Evolutionary conservation across 345 rosid genomes (phyloP), one percentile per base, ranked within the genome.

Genomic region (Conringia planisiliqua): DNA sequence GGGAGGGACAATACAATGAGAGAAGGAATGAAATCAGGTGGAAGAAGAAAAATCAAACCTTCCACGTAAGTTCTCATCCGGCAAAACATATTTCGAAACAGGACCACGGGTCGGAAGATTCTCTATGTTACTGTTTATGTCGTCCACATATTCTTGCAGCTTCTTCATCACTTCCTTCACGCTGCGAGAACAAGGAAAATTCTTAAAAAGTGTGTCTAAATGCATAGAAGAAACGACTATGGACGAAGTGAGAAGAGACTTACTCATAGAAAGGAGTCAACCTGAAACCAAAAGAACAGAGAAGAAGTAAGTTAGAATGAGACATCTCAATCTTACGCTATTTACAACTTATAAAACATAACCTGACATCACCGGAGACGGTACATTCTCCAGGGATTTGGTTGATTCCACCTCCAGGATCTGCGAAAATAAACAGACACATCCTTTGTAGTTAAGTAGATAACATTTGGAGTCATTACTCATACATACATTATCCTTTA

Each of bases 321-420:
- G 22, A 56, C 12, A 36, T 32, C 44, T 62, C 6, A 0, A 33
- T 36, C 38, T 24, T 29, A 30, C 1, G 0, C 30, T 39, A 56
- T 10, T 22, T 14, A 40, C 52, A 59, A 20, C 30, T 33, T 20
- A 16, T 3, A 10, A 68, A 38, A 24, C 46, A 58, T 62, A 76
- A 91, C 99, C 99, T 92, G 85, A 96, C 93, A 82, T 96, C 99
- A 70, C 99, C 98, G 2, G 85, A 79, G 60, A 92, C 62, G 12
- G 89, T 90, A 77, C 98, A 96, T 68, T 90, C 97, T 32, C 76
- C 91, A 22, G 99, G 98, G 79, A 96, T 92, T 86, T 96, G 99
- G 83, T 96, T 96, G 80, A 96, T 86, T 39, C 99, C 99, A 2
- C 98, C 99, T 72, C 90, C 95, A 6, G 99, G 99, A 86, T 92